phyloP scores from a whole-genome alignment of 805 yeast genomes.

The Metschnikowia arizonensis region DNA sequence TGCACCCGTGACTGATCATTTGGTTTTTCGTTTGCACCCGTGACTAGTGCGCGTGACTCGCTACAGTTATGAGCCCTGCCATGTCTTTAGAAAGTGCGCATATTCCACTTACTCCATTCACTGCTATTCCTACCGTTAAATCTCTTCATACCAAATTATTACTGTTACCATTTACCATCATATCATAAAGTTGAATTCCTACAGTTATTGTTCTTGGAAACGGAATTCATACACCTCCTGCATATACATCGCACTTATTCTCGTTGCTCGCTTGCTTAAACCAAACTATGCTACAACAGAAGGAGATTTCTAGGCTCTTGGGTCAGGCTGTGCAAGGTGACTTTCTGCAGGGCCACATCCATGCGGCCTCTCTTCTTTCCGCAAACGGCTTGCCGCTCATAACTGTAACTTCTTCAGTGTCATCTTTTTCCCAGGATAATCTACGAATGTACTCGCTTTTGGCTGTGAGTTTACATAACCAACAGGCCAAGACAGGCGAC shows the following conservation, averaged over 20 bases:
- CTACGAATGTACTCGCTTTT: slow-evolving; percentile 34
- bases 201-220: no score
- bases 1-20: no score
- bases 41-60: no score
- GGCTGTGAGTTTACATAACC: slow-evolving; percentile 28
- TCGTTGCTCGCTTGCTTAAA: not conserved
- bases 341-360: slow-evolving; percentile 17
- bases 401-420: slow-evolving; percentile 27
- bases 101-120: no score
- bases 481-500: slow-evolving; percentile 15
- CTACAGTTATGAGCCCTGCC: no score
- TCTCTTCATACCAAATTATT: no score
- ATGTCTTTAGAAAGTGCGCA: no score
- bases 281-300: slow-evolving; percentile 35
- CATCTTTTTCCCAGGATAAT: slow-evolving; percentile 23
- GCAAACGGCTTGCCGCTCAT: slow-evolving; percentile 37
- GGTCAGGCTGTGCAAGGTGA: slow-evolving; percentile 27
- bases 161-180: no score
- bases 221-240: no score
- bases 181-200: no score
- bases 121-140: no score
- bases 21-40: no score
- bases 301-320: slow-evolving; percentile 33
- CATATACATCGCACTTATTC: not conserved
- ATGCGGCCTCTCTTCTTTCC: slow-evolving; percentile 33